These are phyloP conservation scores for Blastobotrys illinoisensis DNA, from an alignment of 1,139 yeast species.

Conservation along the genomic window DNA sequence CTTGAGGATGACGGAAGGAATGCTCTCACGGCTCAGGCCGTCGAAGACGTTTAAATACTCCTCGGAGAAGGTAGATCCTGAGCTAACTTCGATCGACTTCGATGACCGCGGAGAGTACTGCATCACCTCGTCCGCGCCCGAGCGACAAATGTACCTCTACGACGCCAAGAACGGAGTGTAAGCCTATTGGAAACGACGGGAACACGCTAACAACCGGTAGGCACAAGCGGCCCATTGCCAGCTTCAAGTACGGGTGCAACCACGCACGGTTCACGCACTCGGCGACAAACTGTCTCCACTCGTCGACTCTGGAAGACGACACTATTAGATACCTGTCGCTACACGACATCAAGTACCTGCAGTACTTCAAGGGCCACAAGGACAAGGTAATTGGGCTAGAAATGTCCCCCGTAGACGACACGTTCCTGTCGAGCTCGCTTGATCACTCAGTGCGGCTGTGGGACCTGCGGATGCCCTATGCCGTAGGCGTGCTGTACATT, in stretches of 20 bases:
- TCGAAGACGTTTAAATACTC: slow-evolving; percentile 56
- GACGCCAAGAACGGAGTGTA: slow-evolving; percentile 63
- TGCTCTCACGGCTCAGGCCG: slow-evolving; percentile 48
- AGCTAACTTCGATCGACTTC: slow-evolving; percentile 75
- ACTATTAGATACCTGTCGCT: slow-evolving; percentile 61
- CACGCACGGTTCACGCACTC: slow-evolving; percentile 80
- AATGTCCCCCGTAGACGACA: slow-evolving; percentile 66
- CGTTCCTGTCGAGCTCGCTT: slow-evolving; percentile 60
- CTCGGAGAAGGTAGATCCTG: slow-evolving; percentile 35
- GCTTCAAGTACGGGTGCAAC: slow-evolving; percentile 91
- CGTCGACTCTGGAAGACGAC: slow-evolving; percentile 64
- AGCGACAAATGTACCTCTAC: slow-evolving; percentile 78
- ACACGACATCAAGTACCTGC: slow-evolving; percentile 69
- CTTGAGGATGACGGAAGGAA: slow-evolving; percentile 35
- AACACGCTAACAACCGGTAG: slow-evolving; percentile 1
- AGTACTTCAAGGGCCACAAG: slow-evolving; percentile 86
- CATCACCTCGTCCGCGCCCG: slow-evolving; percentile 66
- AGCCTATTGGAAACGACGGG: neutral
- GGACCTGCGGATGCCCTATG: slow-evolving; percentile 55
- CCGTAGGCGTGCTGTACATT: slow-evolving; percentile 55
- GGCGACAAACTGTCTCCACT: slow-evolving; percentile 67
- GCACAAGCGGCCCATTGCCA: slow-evolving; percentile 49
- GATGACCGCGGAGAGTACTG: slow-evolving; percentile 81
- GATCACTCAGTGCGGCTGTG: slow-evolving; percentile 83
- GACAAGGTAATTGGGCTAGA: slow-evolving; percentile 67